phyloP scores from a whole-genome alignment of 2,329 filamentous ascomycete species.

The Capronia coronata region DNA sequence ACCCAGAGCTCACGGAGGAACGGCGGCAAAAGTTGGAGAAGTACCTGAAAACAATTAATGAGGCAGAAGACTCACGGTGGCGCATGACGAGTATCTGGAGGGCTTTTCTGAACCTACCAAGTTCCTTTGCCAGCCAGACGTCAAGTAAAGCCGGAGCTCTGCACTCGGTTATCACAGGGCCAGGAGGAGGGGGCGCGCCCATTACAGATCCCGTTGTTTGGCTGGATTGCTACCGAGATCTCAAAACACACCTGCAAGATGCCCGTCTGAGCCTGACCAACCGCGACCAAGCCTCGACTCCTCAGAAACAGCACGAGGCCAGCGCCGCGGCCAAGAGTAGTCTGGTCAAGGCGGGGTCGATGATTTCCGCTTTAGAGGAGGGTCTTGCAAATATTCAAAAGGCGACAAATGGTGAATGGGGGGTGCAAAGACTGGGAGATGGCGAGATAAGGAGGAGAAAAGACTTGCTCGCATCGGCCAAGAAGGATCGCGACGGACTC shows the following conservation, averaged over 20 bases:
- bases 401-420: slow-evolving; percentile 24
- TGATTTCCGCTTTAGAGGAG: slow-evolving; percentile 52
- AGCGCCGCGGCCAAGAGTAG: slow-evolving; percentile 55
- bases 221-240: slow-evolving; percentile 55
- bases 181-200: slow-evolving; percentile 32
- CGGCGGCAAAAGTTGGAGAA: slow-evolving; percentile 51
- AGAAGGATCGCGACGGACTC: slow-evolving; percentile 57
- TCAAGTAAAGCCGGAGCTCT: slow-evolving; percentile 36
- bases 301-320: slow-evolving; percentile 57
- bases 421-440: slow-evolving; percentile 46
- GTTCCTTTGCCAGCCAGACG: slow-evolving; percentile 29
- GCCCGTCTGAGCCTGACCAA: slow-evolving; percentile 53
- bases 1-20: slow-evolving; percentile 51
- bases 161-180: slow-evolving; percentile 40
- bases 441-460: slow-evolving; percentile 54
- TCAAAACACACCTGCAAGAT: slow-evolving; percentile 56
- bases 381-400: slow-evolving; percentile 43
- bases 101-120: slow-evolving; percentile 52
- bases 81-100: slow-evolving; percentile 52
- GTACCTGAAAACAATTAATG: slow-evolving; percentile 55
- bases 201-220: slow-evolving; percentile 52
- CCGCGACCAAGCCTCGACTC: slow-evolving; percentile 53
- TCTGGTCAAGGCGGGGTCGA: slow-evolving; percentile 51
- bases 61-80: slow-evolving; percentile 51
- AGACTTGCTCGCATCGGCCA: slow-evolving; percentile 51